A percentile compares a stretch with the other conserved stretches of the same genome.
These are phyloP conservation scores for Eremomyces bilateralis DNA, from an alignment of 495 filamentous ascomycete species.

Conservation along the genomic window DNA sequence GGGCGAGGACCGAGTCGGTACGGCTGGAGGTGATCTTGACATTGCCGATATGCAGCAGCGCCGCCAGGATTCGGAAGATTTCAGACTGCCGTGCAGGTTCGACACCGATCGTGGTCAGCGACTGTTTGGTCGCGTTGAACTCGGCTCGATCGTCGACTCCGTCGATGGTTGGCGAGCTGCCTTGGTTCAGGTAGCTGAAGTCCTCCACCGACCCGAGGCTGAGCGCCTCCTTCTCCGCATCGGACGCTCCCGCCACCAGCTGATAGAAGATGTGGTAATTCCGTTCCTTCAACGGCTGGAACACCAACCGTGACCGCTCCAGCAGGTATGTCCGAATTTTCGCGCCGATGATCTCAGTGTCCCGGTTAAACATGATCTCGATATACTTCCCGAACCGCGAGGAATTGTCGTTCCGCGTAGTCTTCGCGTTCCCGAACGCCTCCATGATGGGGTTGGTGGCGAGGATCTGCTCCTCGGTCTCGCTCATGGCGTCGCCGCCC, in stretches of 20 bases:
- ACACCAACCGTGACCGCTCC: slow-evolving; percentile 91
- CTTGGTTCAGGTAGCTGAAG: slow-evolving; percentile 92
- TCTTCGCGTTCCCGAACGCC: slow-evolving; percentile 98
- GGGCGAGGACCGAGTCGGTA: slow-evolving; percentile 63
- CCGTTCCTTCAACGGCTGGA: slow-evolving; percentile 88
- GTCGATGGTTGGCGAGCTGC: slow-evolving; percentile 72
- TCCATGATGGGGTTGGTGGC: slow-evolving; percentile 99
- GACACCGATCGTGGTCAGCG: slow-evolving; percentile 76
- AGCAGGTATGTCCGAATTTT: slow-evolving; percentile 91
- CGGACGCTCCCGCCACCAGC: slow-evolving; percentile 80
- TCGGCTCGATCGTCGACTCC: slow-evolving; percentile 92
- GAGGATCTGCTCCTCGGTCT: slow-evolving; percentile 94
- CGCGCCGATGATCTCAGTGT: slow-evolving; percentile 90
- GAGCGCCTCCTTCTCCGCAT: slow-evolving; percentile 58
- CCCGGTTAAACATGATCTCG: slow-evolving; percentile 95
- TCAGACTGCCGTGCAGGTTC: slow-evolving; percentile 45
- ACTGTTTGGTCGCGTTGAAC: slow-evolving; percentile 69
- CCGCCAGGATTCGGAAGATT: slow-evolving; percentile 82
- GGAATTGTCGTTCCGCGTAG: slow-evolving; percentile 96
- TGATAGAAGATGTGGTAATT: slow-evolving; percentile 99
- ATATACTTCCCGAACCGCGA: slow-evolving; percentile 99
- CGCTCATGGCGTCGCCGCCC: slow-evolving; percentile 75
- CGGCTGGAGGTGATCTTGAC: slow-evolving; percentile 81
- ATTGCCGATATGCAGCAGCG: slow-evolving; percentile 86
- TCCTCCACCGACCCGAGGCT: slow-evolving; percentile 63